phyloP scores from a whole-genome alignment of 257 asterid species.

The Solanum virginianum region DNA sequence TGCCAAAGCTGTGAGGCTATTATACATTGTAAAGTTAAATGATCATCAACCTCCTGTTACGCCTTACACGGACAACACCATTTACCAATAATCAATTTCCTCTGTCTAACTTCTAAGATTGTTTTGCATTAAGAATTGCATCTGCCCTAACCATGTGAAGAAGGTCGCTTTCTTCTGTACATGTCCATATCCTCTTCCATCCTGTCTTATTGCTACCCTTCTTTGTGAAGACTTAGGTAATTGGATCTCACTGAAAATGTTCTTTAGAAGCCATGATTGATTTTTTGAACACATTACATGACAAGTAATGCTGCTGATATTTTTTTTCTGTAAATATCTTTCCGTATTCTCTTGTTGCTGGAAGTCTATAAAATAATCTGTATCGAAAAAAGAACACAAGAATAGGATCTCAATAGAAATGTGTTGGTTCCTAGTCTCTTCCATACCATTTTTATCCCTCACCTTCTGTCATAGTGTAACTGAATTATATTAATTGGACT shows the following conservation, averaged over 20 bases:
- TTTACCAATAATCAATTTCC: background rate
- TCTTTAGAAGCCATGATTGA: background rate
- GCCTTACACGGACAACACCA: background rate
- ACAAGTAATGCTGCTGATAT: background rate
- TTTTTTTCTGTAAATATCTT: background rate
- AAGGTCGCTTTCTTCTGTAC: background rate
- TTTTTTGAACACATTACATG: background rate
- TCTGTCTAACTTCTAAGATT: background rate
- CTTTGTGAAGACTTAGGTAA: background rate
- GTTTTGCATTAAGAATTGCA: background rate
- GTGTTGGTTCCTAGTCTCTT: background rate
- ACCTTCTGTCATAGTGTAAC: background rate
- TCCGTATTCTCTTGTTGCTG: background rate
- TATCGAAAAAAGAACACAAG: background rate
- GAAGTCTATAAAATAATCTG: background rate
- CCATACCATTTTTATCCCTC: background rate
- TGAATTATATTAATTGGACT: background rate
- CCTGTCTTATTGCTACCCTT: background rate
- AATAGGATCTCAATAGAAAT: background rate
- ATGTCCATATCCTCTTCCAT: background rate
- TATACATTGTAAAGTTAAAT: background rate
- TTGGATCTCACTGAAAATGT: background rate
- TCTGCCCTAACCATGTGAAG: background rate
- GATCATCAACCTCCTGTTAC: background rate
- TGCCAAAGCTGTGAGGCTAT: background rate